Evolutionary conservation across 192 early-diverging fungal genomes (phyloP).

Genomic region (Podila epigama): DNA sequence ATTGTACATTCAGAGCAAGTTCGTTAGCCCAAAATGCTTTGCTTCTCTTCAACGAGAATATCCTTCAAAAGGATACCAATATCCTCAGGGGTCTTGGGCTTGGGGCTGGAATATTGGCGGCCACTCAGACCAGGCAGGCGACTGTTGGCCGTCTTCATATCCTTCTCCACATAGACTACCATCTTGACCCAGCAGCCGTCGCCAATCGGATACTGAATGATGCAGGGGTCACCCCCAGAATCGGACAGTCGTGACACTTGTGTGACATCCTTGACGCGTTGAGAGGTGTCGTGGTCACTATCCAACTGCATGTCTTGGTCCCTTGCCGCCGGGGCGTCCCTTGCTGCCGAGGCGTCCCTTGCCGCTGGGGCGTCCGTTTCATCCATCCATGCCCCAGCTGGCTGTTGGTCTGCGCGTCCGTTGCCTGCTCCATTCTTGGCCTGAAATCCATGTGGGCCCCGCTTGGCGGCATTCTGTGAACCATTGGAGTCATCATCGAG

Average conservation of each 20-base stretch:
- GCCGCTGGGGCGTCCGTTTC: no score
- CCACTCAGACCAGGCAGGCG: slow-evolving; percentile 5
- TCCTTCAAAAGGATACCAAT: neutral
- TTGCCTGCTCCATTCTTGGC: no score
- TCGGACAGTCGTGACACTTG: neutral
- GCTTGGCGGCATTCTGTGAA: no score
- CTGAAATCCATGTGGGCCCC: no score
- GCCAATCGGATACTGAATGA: slow-evolving; percentile 32
- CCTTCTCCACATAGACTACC: slow-evolving; percentile 29
- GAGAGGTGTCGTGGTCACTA: neutral
- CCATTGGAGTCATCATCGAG: no score
- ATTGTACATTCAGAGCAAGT: no score
- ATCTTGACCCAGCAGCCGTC: slow-evolving; percentile 25
- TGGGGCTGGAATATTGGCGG: neutral
- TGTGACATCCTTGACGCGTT: no score
- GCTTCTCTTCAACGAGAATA: neutral
- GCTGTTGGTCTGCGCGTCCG: no score
- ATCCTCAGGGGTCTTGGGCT: neutral
- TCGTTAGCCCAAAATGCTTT: neutral
- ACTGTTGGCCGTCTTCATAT: neutral
- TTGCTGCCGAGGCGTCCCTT: no score
- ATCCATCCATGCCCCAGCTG: no score
- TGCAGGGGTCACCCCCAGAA: slow-evolving; percentile 3
- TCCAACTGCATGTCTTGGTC: no score
- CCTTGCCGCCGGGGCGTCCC: no score